Evolutionary conservation across 139 green algal species (phyloP).

Genomic region (Asterochloris erici): DNA sequence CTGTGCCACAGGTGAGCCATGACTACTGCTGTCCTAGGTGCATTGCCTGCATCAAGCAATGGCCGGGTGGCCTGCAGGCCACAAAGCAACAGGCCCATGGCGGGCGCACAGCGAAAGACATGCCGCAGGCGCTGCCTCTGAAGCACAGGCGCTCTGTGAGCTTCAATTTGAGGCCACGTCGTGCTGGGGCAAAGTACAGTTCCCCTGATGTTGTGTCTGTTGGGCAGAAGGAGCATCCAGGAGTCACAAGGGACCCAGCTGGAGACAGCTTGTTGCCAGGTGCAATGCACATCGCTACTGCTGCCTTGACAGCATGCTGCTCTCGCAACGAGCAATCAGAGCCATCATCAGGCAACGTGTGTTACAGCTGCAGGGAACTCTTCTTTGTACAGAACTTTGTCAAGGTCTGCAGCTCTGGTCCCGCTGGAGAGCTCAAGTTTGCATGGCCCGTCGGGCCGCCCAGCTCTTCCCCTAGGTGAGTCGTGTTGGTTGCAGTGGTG

Average conservation of each 20-base stretch:
- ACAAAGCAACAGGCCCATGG: not conserved
- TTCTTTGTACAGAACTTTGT: not conserved
- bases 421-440: too few species aligned
- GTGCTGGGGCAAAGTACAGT: conserved; percentile 14
- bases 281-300: not conserved
- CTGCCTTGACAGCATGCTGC: too few species aligned
- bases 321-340: not conserved
- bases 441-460: too few species aligned
- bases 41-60: not conserved
- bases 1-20: not conserved
- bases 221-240: not conserved
- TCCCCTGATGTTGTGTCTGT: not conserved
- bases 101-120: not conserved
- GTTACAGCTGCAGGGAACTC: not conserved
- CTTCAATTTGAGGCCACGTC: not conserved
- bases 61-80: not conserved
- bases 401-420: too few species aligned
- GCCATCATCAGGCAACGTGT: not conserved
- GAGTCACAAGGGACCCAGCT: not conserved
- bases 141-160: not conserved
- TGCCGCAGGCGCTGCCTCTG: not conserved
- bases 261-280: not conserved
- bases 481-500: too few species aligned
- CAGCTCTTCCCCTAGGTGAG: too few species aligned
- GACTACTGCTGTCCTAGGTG: not conserved